Evolutionary conservation across 1,284 basidiomycete genomes (phyloP), one percentile per base, ranked within the genome.

Genomic region (Pseudozyma hubeiensis): DNA sequence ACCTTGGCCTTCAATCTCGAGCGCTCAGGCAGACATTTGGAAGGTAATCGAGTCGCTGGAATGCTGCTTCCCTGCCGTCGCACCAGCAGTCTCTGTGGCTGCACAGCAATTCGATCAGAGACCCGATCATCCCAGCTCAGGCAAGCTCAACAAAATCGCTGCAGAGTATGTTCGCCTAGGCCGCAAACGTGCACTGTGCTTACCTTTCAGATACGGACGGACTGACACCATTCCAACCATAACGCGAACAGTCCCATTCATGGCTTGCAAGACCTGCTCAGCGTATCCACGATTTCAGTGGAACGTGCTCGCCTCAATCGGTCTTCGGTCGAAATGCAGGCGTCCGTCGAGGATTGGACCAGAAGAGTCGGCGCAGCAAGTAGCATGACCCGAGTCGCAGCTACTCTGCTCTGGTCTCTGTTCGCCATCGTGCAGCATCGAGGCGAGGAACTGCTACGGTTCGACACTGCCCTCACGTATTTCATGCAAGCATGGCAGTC

Each of bases 401-500:
- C 53, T 5, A 49, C 35, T 14, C 45, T 64, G 52, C 41, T 69
- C 0, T 69, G 66, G 66, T 52, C 66, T 4, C 14, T 69, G 53
- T 49, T 69, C 33, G 56, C 66, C 17, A 8, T 69, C 13, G 61
- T 60, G 24, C 58, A 64, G 49, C 53, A 52, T 37, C 56, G 66
- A 7, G n/a, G 24, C 31, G 66, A 64, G 34, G 66, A 69, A 17
- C 45, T 69, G 33, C 17, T 60, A 30, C 56, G 61, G 2, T 17
- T 69, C 7, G 53, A 64, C 33, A 48, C 34, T 9, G 56, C 50
- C 17, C 53, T 69, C 13, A 50, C 57, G 19, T 40, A 13, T 49
- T 69, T 69, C 19, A 56, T 69, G 61, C 56, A 69, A 19, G 30
- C 35, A 8, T 69, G 66, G 66, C 56, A 64, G 30, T 35, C 50